phyloP scores from a whole-genome alignment of 1,284 basidiomycete genomes.

The Marasmius fiardii region DNA sequence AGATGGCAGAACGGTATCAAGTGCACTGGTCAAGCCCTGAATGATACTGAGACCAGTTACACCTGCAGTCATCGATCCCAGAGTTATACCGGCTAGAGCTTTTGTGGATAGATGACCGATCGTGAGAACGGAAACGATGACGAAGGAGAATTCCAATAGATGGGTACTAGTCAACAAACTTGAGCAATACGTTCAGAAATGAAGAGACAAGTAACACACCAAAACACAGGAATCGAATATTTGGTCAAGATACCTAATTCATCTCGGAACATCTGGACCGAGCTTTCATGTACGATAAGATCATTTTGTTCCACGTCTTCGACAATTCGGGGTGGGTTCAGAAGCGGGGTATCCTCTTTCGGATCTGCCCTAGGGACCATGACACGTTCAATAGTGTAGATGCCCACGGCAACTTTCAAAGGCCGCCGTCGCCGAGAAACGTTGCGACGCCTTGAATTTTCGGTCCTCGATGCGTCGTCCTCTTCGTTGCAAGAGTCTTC shows the following conservation, averaged over 20 bases:
- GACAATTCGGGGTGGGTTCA: slow-evolving; percentile 30
- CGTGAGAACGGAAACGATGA: slow-evolving; percentile 73
- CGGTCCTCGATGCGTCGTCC: background rate
- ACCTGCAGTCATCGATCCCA: slow-evolving; percentile 86
- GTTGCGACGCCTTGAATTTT: slow-evolving; percentile 24
- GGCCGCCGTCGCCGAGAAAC: slow-evolving; percentile 29
- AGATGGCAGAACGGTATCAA: slow-evolving; percentile 88
- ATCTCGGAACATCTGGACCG: slow-evolving; percentile 44
- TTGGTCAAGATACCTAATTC: slow-evolving; percentile 55
- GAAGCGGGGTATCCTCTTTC: slow-evolving; percentile 36
- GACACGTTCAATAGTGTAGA: background rate
- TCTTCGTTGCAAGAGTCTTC: slow-evolving; percentile 11
- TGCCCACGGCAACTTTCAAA: background rate
- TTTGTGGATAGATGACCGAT: slow-evolving; percentile 84
- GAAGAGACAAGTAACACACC: slow-evolving; percentile 34
- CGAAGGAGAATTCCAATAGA: slow-evolving; percentile 70
- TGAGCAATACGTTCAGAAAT: background rate
- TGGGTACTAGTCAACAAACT: slow-evolving; percentile 54
- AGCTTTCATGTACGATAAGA: slow-evolving; percentile 6
- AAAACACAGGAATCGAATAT: slow-evolving; percentile 69
- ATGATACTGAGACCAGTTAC: slow-evolving; percentile 63
- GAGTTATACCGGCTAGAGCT: slow-evolving; percentile 81
- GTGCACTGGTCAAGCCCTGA: slow-evolving; percentile 81
- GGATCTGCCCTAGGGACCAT: slow-evolving; percentile 17
- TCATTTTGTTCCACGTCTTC: slow-evolving; percentile 4